Evolutionary conservation across 2,329 filamentous ascomycete genomes (phyloP).

Genomic region (Malbranchea zuffiana): DNA sequence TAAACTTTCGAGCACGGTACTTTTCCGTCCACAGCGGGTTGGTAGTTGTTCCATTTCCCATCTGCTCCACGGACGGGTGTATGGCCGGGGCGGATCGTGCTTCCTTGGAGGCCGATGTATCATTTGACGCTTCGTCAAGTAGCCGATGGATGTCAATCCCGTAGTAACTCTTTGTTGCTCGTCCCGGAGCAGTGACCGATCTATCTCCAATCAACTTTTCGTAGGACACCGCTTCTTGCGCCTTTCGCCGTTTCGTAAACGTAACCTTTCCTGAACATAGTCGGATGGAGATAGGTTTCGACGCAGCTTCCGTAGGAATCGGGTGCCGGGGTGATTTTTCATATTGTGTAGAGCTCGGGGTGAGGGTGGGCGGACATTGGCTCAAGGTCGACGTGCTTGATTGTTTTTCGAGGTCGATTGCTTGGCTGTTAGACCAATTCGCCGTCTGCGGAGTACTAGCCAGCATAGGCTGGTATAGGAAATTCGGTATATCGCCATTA

Average conservation of each 20-base stretch:
- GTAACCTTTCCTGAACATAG: slow-evolving; percentile 41
- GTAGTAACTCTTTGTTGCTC: slow-evolving; percentile 61
- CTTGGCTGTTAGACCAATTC: neutral
- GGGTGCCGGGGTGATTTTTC: no score
- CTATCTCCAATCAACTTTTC: slow-evolving; percentile 45
- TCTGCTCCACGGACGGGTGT: slow-evolving; percentile 26
- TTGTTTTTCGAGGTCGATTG: neutral
- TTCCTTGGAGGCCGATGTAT: slow-evolving; percentile 37
- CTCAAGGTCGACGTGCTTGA: slow-evolving; percentile 4
- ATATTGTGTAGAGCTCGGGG: no score
- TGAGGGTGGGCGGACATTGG: neutral
- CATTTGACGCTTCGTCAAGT: slow-evolving; percentile 57
- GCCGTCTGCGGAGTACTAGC: neutral
- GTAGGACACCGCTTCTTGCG: slow-evolving; percentile 34
- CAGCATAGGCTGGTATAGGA: neutral
- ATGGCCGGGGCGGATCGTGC: slow-evolving; percentile 17
- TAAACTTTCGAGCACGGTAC: slow-evolving; percentile 82
- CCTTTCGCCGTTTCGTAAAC: slow-evolving; percentile 32
- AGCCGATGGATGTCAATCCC: slow-evolving; percentile 84
- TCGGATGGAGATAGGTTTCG: slow-evolving; percentile 29
- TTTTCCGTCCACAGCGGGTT: slow-evolving; percentile 81
- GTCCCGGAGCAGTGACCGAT: slow-evolving; percentile 41
- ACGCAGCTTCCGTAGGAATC: no score
- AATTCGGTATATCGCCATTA: slow-evolving; percentile 11
- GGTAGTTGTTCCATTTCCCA: slow-evolving; percentile 19